Base-by-base conservation (phyloP, 371 early-diverging fungal genomes). In the Mortierella sp. region DNA sequence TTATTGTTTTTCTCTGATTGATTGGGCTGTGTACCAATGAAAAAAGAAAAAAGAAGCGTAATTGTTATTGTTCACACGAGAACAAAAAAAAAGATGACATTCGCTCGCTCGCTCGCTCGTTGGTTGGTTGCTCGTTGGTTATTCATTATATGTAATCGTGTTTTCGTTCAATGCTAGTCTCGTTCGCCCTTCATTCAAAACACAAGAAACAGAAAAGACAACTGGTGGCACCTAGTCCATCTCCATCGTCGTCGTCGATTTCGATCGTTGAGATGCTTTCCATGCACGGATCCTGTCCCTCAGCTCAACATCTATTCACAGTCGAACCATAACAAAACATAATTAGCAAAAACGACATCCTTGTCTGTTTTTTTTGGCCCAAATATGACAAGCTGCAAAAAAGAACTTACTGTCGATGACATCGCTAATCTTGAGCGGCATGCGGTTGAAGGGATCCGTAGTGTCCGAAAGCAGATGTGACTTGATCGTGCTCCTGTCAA, bases 371-470 rank as follows among this genome's bases (percentile, higher is more conserved):
- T 47, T 19, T 7, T 48, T n/a, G 26, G 19, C 52, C 24, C 4
- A 29, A 31, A 8, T 7, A 34, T 22, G 9, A 16, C 19, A 9
- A 22, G 22, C 8, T 14, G 37, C 22, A 14, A 70, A 67, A 8
- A 7, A 8, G n/a, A 7, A 66, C 67, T 85, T 90, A 92, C 95
- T 90, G 34, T 94, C 95, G 66, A 92, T 85, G 4, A 96, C 91
- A 90, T 93, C 93, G 16, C 92, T 93, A 75, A 96, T 94, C 4
- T 91, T 87, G 47, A 98, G 88, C n/a, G 95, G 95, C 67, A 90
- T 90, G 66, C 98, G 93, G 84, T 97, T 98, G 84, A 97, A 98
- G 22, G 99, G 99, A 91, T 99, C 99, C 47, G 93, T 94, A 4
- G 94, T 88, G 80, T 98, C 98, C 70, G 95, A 96, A 41, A 99